Conservation (phyloP, 306 rosid species). For the Ormosia semicastrata region DNA sequence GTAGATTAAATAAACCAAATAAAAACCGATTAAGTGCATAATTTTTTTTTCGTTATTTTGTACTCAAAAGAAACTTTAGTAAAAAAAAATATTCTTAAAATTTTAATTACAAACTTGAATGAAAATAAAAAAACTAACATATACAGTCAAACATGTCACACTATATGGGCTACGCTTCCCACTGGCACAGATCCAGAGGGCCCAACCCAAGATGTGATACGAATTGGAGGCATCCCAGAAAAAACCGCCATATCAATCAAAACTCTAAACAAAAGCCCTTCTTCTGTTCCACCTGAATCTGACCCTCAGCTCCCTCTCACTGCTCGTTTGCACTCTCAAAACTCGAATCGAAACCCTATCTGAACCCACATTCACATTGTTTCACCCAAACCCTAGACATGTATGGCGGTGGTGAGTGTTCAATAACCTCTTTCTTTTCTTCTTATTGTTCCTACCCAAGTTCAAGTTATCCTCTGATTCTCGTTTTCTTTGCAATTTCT, state of each 20-base stretch:
- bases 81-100: too few species aligned
- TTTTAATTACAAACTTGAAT: too few species aligned
- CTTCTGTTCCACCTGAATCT: background rate
- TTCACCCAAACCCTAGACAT: slow-evolving; percentile 27
- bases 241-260: background rate
- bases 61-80: too few species aligned
- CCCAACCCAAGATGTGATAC: slow-evolving; percentile 6
- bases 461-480: background rate
- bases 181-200: background rate
- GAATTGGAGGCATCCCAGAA: background rate
- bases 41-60: too few species aligned
- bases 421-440: background rate
- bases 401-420: slow-evolving; percentile 80
- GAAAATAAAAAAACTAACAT: too few species aligned
- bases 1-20: too few species aligned
- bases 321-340: slow-evolving; percentile 16
- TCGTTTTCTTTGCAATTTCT: background rate
- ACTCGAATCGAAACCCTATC: background rate
- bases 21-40: too few species aligned
- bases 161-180: background rate
- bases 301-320: background rate
- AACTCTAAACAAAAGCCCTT: background rate
- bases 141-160: too few species aligned
- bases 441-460: background rate
- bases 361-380: background rate